A percentile compares a stretch with the other conserved stretches of the same genome.
phyloP scores from a whole-genome alignment of 2,329 filamentous ascomycete species.

The Hypoxylon sp. region DNA sequence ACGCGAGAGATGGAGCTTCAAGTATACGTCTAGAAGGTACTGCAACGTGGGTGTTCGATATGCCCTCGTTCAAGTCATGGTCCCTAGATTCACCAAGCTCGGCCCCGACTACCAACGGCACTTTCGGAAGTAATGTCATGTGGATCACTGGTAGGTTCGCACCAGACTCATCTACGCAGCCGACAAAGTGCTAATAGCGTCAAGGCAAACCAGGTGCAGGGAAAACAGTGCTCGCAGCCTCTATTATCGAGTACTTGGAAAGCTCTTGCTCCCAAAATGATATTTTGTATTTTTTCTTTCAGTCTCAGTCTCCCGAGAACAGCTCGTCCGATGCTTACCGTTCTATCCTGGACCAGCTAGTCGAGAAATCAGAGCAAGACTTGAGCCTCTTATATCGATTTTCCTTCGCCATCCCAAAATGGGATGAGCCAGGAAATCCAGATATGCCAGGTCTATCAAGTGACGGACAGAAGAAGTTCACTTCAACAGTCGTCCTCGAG shows the following conservation, averaged over 20 bases:
- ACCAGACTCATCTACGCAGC: background rate
- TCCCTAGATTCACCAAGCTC: background rate
- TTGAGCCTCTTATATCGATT: background rate
- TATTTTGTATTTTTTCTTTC: conserved; percentile 6
- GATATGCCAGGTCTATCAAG: background rate
- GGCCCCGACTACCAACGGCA: background rate
- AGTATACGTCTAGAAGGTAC: background rate
- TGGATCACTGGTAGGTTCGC: background rate
- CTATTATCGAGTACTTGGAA: background rate
- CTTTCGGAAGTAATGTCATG: background rate
- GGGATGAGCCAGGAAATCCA: background rate
- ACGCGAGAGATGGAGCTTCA: background rate
- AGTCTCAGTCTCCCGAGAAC: background rate
- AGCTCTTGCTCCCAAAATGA: background rate
- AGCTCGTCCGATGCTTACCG: background rate
- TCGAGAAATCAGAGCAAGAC: background rate
- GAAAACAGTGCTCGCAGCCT: conserved; percentile 3
- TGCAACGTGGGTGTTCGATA: background rate
- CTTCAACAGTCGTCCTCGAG: background rate
- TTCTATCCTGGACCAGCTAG: background rate
- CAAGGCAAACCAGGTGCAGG: conserved; percentile 6
- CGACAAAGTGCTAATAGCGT: background rate
- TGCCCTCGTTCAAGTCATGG: background rate
- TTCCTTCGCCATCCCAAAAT: background rate
- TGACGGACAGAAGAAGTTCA: background rate